Evolutionary conservation across 2,329 filamentous ascomycete species (phyloP).

Genomic region (Coniochaeta ligniaria): DNA sequence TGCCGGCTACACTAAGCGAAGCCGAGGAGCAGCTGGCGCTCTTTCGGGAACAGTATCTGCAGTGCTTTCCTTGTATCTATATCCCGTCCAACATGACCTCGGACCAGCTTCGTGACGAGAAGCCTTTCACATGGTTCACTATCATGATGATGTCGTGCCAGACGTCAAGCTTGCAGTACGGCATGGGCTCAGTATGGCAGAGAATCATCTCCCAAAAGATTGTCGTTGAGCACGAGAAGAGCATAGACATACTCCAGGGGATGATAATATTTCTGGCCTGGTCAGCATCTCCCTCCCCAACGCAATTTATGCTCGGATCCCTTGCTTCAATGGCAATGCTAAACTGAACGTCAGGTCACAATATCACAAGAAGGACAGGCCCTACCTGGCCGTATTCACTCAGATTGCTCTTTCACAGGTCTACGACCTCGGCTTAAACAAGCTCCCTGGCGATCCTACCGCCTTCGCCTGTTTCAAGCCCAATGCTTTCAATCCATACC

Average conservation of each 20-base stretch:
- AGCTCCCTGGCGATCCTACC: constrained; percentile 25
- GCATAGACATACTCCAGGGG: constrained; percentile 44
- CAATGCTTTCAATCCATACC: constrained; percentile 4
- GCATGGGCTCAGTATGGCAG: constrained; percentile 31
- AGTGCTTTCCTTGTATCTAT: constrained; percentile 36
- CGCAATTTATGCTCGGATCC: background rate
- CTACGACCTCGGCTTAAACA: constrained; percentile 38
- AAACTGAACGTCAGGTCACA: constrained; percentile 22
- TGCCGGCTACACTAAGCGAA: constrained; percentile 5
- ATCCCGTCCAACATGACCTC: constrained; percentile 29
- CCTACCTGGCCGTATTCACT: constrained; percentile 35
- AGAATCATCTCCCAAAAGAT: constrained; percentile 37
- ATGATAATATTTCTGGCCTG: constrained; percentile 38
- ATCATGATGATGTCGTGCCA: constrained; percentile 40
- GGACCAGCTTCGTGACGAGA: constrained; percentile 26
- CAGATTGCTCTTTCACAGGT: constrained; percentile 35
- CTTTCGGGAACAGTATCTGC: constrained; percentile 33
- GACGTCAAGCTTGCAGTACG: constrained; percentile 29
- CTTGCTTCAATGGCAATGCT: background rate
- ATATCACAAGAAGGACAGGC: constrained; percentile 29
- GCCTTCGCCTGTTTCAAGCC: constrained; percentile 24
- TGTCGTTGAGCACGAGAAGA: constrained; percentile 39
- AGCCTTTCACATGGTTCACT: constrained; percentile 43
- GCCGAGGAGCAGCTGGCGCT: constrained; percentile 21
- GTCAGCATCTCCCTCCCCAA: constrained; percentile 19